Evolutionary conservation across 495 filamentous ascomycete species (phyloP).

Genomic region (Penicillium subrubescens): DNA sequence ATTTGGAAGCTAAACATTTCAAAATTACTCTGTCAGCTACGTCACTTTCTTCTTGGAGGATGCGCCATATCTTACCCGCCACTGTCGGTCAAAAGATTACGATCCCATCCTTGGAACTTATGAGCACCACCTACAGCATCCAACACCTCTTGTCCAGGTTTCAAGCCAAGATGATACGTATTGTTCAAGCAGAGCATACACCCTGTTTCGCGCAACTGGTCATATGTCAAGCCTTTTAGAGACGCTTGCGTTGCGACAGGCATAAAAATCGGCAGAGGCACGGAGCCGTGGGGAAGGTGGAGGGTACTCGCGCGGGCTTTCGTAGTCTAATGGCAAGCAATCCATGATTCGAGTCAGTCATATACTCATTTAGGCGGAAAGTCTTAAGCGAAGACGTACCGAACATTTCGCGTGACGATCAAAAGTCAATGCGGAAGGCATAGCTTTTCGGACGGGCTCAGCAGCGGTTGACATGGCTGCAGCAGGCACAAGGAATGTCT

Average conservation of each 20-base stretch:
- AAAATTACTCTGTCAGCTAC: slow-evolving; percentile 16
- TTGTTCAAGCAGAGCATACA: slow-evolving; percentile 95
- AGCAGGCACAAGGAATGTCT: not conserved
- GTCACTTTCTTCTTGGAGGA: not conserved
- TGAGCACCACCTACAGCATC: slow-evolving; percentile 90
- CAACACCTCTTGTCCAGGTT: slow-evolving; percentile 86
- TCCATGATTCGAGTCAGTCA: not conserved
- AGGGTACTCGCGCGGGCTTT: slow-evolving; percentile 92
- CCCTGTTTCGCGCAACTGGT: slow-evolving; percentile 84
- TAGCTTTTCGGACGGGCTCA: slow-evolving; percentile 39
- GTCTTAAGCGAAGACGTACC: slow-evolving; percentile 46
- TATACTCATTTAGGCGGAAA: not conserved
- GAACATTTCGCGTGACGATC: slow-evolving; percentile 83
- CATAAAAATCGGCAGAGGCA: slow-evolving; percentile 94
- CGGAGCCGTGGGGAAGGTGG: slow-evolving; percentile 86
- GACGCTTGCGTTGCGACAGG: slow-evolving; percentile 98
- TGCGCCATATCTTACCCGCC: slow-evolving; percentile 71
- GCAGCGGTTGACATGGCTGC: slow-evolving; percentile 43
- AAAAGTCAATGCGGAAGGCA: slow-evolving; percentile 78
- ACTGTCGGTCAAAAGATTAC: slow-evolving; percentile 95
- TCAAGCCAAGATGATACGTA: slow-evolving; percentile 94
- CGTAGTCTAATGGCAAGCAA: slow-evolving; percentile 65
- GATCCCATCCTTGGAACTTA: slow-evolving; percentile 89
- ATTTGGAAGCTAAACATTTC: slow-evolving; percentile 79
- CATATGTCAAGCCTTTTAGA: slow-evolving; percentile 89